Evolutionary conservation across 352 stramenopile species (phyloP).

Genomic region (Phytopythium chamaehyphon): DNA sequence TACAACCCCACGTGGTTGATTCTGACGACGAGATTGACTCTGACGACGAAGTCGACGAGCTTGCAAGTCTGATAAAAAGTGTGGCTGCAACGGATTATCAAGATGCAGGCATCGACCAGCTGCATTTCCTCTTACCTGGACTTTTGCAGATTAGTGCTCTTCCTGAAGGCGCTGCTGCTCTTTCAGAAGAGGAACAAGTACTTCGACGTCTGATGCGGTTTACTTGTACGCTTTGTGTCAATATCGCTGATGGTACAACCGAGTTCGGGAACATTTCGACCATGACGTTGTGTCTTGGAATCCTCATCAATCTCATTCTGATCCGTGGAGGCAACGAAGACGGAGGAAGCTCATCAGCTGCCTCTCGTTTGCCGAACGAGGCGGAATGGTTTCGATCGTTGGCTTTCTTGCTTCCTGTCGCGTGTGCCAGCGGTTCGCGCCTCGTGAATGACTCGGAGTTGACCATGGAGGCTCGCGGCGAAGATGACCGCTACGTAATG

Average conservation of each 20-base stretch:
- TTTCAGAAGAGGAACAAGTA: constrained; percentile 57
- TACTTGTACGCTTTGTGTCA: constrained; percentile 58
- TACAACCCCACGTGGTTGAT: constrained; percentile 28
- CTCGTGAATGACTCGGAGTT: constrained; percentile 46
- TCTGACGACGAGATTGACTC: constrained; percentile 73
- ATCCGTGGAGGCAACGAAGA: constrained; percentile 38
- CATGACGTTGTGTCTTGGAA: constrained; percentile 68
- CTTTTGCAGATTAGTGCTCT: constrained; percentile 75
- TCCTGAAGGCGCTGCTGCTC: constrained; percentile 42
- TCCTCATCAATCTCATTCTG: constrained; percentile 78
- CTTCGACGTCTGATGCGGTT: constrained; percentile 72
- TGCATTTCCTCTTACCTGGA: constrained; percentile 80
- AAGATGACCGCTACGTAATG: constrained; percentile 80
- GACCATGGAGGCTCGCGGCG: constrained; percentile 41
- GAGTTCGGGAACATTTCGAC: constrained; percentile 56
- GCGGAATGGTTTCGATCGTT: constrained; percentile 70
- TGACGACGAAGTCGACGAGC: constrained; percentile 58
- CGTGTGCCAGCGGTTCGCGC: constrained; percentile 53
- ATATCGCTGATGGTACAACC: constrained; percentile 43
- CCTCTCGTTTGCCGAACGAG: constrained; percentile 36
- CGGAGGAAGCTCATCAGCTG: constrained; percentile 10
- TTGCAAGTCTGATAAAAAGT: constrained; percentile 38
- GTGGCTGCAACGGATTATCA: constrained; percentile 23
- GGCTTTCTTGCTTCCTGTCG: constrained; percentile 69
- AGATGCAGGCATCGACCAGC: constrained; percentile 52